These are phyloP conservation scores for Termitomyces sp. DNA, from an alignment of 768 basidiomycete genomes.

Conservation along the genomic window DNA sequence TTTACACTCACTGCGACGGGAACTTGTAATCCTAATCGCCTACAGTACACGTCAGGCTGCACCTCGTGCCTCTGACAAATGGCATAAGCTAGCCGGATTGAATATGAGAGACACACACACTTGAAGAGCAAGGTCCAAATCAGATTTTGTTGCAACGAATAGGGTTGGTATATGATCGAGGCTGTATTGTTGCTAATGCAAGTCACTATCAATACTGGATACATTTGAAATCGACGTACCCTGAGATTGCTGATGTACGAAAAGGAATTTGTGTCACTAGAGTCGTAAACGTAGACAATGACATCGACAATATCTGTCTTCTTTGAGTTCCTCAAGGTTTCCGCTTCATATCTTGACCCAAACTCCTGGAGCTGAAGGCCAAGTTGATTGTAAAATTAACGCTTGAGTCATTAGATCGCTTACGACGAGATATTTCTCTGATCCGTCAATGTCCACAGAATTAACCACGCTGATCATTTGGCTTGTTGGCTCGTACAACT, in stretches of 20 bases:
- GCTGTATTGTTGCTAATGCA: constrained; percentile 87
- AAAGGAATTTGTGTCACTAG: constrained; percentile 98
- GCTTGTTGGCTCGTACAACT: constrained; percentile 79
- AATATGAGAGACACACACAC: constrained; percentile 33
- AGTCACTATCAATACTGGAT: constrained; percentile 15
- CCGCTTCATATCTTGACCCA: constrained; percentile 92
- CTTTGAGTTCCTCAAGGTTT: constrained; percentile 83
- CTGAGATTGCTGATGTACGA: constrained; percentile 96
- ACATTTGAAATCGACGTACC: constrained; percentile 37
- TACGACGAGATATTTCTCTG: constrained; percentile 95
- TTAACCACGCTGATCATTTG: constrained; percentile 92
- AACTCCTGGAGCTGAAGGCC: constrained; percentile 86
- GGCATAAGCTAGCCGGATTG: constrained; percentile 9
- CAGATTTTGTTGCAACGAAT: constrained; percentile 99
- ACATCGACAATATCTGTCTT: constrained; percentile 93
- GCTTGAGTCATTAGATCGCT: constrained; percentile 29
- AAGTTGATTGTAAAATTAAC: not conserved
- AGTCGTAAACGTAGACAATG: constrained; percentile 94
- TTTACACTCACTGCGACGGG: constrained; percentile 93
- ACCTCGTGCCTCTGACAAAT: constrained; percentile 85
- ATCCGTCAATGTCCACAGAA: constrained; percentile 89
- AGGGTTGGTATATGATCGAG: constrained; percentile 93
- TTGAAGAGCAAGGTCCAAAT: constrained; percentile 94
- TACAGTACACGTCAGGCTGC: constrained; percentile 95
- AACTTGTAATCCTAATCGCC: constrained; percentile 84